These are phyloP conservation scores for Platanthera zijinensis DNA, from an alignment of 106 monocot genomes.

Conservation along the genomic window DNA sequence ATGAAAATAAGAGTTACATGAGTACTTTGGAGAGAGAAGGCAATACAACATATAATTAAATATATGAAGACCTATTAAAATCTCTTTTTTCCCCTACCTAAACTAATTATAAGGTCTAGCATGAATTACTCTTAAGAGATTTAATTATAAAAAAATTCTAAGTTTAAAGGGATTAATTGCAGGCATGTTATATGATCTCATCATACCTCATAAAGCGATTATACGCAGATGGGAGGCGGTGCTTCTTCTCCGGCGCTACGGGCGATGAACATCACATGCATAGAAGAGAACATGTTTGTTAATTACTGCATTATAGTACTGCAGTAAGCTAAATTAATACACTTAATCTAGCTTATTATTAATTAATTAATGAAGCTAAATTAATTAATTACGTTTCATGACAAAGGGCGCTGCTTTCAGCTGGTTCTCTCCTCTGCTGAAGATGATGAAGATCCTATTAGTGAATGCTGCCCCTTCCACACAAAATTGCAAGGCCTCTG, in stretches of 20 bases:
- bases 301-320: neutral
- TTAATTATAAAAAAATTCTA: too few relatives aligned
- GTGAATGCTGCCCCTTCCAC: constrained; percentile 18
- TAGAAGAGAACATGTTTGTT: neutral
- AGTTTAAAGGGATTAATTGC: too few relatives aligned
- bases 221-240: constrained; percentile 60
- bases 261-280: neutral
- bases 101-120: too few relatives aligned
- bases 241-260: constrained; percentile 56
- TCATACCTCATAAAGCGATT: constrained; percentile 61
- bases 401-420: constrained; percentile 4
- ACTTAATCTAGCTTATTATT: neutral
- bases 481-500: constrained; percentile 25
- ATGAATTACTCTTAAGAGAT: too few relatives aligned
- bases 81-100: too few relatives aligned
- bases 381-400: neutral
- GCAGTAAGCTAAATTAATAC: neutral
- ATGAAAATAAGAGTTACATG: too few relatives aligned
- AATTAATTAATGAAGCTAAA: neutral
- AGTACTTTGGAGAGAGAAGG: too few relatives aligned
- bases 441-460: constrained; percentile 15
- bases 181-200: too few relatives aligned
- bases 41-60: too few relatives aligned
- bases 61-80: too few relatives aligned
- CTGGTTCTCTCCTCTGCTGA: neutral